Percentiles rank a stretch among this genome's conserved stretches.
These are phyloP conservation scores for Silene uniflora DNA, from an alignment of 148 eudicot species.

Conservation along the genomic window DNA sequence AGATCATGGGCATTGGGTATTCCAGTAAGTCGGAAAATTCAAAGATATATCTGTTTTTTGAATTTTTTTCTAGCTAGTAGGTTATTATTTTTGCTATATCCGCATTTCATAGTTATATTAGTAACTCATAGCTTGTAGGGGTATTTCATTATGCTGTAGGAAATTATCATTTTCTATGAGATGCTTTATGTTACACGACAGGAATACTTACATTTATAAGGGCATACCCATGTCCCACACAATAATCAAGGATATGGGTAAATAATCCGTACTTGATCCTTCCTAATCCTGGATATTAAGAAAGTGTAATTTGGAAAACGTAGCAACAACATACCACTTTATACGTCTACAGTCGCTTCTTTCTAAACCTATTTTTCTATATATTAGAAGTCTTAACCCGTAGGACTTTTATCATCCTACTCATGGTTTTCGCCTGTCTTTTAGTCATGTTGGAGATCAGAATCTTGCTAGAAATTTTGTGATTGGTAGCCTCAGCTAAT, in stretches of 20 bases:
- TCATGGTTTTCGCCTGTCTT: not conserved
- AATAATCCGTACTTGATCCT: not conserved
- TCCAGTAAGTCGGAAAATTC: constrained; percentile 44
- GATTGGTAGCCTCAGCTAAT: not conserved
- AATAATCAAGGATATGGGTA: not conserved
- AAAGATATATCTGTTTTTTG: not conserved
- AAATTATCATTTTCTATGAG: not conserved
- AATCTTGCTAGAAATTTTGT: not conserved
- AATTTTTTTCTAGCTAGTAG: not conserved
- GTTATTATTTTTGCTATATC: not conserved
- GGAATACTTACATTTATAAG: too few relatives aligned
- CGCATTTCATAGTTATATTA: not conserved
- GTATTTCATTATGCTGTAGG: not conserved
- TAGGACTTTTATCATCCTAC: not conserved
- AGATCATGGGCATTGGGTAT: constrained; percentile 90
- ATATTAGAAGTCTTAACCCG: not conserved
- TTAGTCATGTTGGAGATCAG: not conserved
- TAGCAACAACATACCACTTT: not conserved
- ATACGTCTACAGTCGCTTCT: not conserved
- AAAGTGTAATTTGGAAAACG: not conserved
- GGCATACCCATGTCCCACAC: not conserved
- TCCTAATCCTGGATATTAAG: not conserved
- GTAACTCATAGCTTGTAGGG: not conserved
- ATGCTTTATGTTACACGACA: too few relatives aligned
- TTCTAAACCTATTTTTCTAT: not conserved